phyloP scores from a whole-genome alignment of 2,329 filamentous ascomycete genomes.

The Pseudogymnoascus sp. region DNA sequence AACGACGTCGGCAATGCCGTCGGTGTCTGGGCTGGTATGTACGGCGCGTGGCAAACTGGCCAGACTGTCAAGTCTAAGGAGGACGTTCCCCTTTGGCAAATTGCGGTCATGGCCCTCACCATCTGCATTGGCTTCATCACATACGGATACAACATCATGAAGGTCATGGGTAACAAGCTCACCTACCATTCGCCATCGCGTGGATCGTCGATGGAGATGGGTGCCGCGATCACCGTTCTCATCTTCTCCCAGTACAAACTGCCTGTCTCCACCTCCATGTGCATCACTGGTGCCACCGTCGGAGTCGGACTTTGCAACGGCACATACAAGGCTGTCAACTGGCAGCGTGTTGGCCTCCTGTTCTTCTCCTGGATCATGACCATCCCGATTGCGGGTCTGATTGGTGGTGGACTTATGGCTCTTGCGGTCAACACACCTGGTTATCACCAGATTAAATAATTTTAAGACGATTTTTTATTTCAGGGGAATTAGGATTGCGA shows the following conservation, averaged over 20 bases:
- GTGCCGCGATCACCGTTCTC: constrained; percentile 67
- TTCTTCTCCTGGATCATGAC: constrained; percentile 59
- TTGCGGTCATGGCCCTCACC: constrained; percentile 56
- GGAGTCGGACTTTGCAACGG: constrained; percentile 55
- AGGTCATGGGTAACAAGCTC: constrained; percentile 76
- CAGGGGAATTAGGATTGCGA: too few species aligned
- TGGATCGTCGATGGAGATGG: constrained; percentile 69
- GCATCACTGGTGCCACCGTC: constrained; percentile 53
- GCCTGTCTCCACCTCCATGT: constrained; percentile 65
- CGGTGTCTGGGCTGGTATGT: constrained; percentile 62
- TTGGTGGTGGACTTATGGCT: constrained; percentile 33
- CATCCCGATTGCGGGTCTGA: constrained; percentile 35
- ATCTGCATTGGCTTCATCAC: constrained; percentile 63
- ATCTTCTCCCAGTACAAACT: constrained; percentile 68
- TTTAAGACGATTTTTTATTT: too few species aligned
- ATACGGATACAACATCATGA: constrained; percentile 81
- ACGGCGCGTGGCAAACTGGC: constrained; percentile 58
- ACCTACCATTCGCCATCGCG: constrained; percentile 56
- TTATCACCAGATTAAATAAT: background rate
- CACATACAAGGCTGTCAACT: constrained; percentile 61
- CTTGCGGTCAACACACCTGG: constrained; percentile 47
- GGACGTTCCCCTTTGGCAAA: constrained; percentile 64
- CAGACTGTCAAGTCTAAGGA: constrained; percentile 52
- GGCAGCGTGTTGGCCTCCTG: constrained; percentile 60
- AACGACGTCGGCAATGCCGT: constrained; percentile 69